Evolutionary conservation across 306 rosid species (phyloP), one percentile per base, ranked within the genome.

Genomic region (Vigna nakashimae): DNA sequence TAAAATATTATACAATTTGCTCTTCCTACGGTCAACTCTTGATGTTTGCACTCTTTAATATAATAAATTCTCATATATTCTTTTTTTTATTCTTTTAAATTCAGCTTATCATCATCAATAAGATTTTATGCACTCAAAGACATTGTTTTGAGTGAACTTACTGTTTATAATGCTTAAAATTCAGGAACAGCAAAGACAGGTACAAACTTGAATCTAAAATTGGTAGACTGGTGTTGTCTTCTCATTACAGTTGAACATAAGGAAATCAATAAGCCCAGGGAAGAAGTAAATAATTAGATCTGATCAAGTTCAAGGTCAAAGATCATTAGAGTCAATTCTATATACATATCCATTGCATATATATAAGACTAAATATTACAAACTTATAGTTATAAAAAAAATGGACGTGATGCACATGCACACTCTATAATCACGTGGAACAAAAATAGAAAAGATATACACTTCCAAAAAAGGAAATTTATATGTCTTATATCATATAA

Each of bases 281-380:
- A 24, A 24, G 16, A 24, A 24, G 16, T 57, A 11, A 17, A 69
- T 3, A 48, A 57, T 12, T 46, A 50, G 52, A 49, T n/a, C 4
- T 67, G 49, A 52, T 32, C 38, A 45, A 45, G 50, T 45, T 45
- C 15, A 57, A 69, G 32, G 40, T 40, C 26, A 48, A 34, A 69
- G 76, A 30, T 49, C 18, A 70, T 56, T 49, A 77, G 68, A 77
- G 58, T 38, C 59, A 53, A 77, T 63, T 30, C 11, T 6, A 28
- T n/a, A 9, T 46, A 34, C 11, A 66, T 36, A 66, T 50, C 11
- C 49, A 58, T 69, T 12, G 46, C 22, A 46, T 12, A 36, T 8
- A 48, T 20, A 20, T 20, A 20, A 74, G 57, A 36, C 40, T 18
- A 75, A 42, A 77, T 22, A 55, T 12, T 42, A 14, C 15, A 50